Percentiles rank a stretch among this genome's conserved stretches.
These are phyloP conservation scores for Erodium trifolium DNA, from an alignment of 441 rosid species.

Conservation along the genomic window DNA sequence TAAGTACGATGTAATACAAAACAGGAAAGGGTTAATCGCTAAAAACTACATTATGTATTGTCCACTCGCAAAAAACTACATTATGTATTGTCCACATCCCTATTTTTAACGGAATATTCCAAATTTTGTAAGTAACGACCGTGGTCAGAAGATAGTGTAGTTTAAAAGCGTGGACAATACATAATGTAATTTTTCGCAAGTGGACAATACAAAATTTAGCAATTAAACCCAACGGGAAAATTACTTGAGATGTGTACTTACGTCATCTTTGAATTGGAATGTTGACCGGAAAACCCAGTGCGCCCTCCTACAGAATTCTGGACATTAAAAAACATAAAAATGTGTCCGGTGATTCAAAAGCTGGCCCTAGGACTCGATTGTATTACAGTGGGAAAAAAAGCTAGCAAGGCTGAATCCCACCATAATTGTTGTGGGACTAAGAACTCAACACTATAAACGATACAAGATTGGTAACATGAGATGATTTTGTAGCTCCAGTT, in stretches of 20 bases:
- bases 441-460: neutral
- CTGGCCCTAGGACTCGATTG: neutral
- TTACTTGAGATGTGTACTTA: slow-evolving; percentile 18
- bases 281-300: slow-evolving; percentile 31
- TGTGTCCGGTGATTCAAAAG: neutral
- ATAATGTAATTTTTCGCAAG: too few species aligned
- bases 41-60: too few species aligned
- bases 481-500: neutral
- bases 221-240: neutral
- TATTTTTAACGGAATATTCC: too few species aligned
- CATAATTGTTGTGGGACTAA: neutral
- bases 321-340: slow-evolving; percentile 8
- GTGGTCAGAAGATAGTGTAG: too few species aligned
- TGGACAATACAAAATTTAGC: neutral
- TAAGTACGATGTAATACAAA: neutral
- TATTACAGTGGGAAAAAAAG: neutral
- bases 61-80: too few species aligned
- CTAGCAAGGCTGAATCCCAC: neutral
- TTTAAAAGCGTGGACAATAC: too few species aligned
- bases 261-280: slow-evolving; percentile 37
- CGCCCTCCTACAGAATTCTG: slow-evolving; percentile 37
- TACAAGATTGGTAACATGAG: neutral
- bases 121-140: too few species aligned
- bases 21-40: too few species aligned
- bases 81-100: too few species aligned